phyloP scores from a whole-genome alignment of 306 rosid genomes.

The Argentina anserina region DNA sequence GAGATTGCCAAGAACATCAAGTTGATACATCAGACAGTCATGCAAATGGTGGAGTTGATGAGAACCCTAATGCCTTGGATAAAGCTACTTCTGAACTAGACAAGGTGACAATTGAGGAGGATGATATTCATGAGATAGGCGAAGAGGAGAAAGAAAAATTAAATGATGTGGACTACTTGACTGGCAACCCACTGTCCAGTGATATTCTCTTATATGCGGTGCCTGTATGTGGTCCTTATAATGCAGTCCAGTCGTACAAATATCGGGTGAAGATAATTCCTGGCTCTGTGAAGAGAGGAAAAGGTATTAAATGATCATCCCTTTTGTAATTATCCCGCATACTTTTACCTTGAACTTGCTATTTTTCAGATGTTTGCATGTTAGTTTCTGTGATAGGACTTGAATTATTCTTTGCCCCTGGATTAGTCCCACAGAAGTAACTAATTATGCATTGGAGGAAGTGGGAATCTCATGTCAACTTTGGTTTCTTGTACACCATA shows the following conservation, averaged over 20 bases:
- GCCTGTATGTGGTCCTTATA: conserved; percentile 93
- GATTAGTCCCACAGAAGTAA: background rate
- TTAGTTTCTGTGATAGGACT: background rate
- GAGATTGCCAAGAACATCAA: conserved; percentile 74
- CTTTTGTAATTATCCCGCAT: background rate
- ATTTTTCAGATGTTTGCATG: background rate
- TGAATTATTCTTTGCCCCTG: background rate
- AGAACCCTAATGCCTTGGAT: conserved; percentile 28
- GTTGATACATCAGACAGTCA: conserved; percentile 35
- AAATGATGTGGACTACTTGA: conserved; percentile 90
- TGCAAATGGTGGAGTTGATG: conserved; percentile 45
- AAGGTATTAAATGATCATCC: conserved; percentile 49
- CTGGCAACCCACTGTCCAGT: conserved; percentile 83
- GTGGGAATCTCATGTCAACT: background rate
- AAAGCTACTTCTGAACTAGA: conserved; percentile 42
- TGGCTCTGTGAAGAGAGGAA: conserved; percentile 84
- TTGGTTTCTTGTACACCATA: background rate
- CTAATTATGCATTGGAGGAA: background rate
- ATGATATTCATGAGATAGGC: conserved; percentile 88
- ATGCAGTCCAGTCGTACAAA: conserved; percentile 79
- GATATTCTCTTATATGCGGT: conserved; percentile 87
- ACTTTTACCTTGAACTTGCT: background rate
- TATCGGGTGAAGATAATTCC: conserved; percentile 93
- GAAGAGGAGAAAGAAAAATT: conserved; percentile 92
- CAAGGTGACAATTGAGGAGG: conserved; percentile 86